Evolutionary conservation across 345 rosid genomes (phyloP), one percentile per base, ranked within the genome.

Genomic region (Dimocarpus longan): DNA sequence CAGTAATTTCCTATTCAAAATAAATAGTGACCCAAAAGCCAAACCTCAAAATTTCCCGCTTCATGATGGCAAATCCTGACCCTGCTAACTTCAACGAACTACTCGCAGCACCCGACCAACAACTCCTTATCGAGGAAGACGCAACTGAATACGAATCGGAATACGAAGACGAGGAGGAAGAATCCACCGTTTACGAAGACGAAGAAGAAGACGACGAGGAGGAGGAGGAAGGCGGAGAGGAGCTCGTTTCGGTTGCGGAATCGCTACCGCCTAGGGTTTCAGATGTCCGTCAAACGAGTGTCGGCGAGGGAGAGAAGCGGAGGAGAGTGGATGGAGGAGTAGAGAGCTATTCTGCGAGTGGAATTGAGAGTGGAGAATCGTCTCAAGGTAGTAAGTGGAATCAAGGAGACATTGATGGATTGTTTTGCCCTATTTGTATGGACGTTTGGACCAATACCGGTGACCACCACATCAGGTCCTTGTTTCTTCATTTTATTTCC

Each of bases 361-460:
- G 82, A 13, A 77, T 50, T 24, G 82, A 75, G 54, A 43, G 24
- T 43, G 84, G 74, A 28, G 83, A 76, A 5, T 21, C 57, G 59
- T 86, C 91, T 65, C 93, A 87, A 65, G 90, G 80, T 8, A 86
- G 79, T 71, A 89, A 82, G 74, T 86, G 87, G 88, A 86, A 82
- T 66, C 85, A 78, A 8, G 71, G 73, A 19, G 94, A 93, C 6
- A 76, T 85, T 40, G 98, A 95, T 15, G 97, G 93, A 40, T 81
- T 87, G 56, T 88, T 85, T 44, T 95, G 98, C 81, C 84, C 94
- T 10, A 93, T 95, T 52, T 95, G 98, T 48, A 86, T 93, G 94
- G 95, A 95, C 64, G 81, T 88, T 66, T 93, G 98, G 95, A 87
- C 95, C 13, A 83, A 79, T 40, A 79, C 70, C 37, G 97, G 97